Evolutionary conservation across 768 basidiomycete genomes (phyloP), one percentile per base, ranked within the genome.

Genomic region (Russula compacta): DNA sequence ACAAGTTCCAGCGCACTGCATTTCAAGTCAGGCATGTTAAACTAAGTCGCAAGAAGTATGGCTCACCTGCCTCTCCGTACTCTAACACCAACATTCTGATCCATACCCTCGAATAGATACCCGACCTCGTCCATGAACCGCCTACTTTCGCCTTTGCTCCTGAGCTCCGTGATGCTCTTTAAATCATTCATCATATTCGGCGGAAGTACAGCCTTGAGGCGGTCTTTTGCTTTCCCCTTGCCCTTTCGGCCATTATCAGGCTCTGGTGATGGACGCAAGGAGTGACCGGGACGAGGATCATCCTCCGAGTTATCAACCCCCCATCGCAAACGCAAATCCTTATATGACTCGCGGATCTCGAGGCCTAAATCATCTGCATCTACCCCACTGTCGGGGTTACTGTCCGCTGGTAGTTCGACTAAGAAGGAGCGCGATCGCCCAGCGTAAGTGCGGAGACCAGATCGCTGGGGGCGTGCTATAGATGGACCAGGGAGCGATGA

Each of bases 81-180:
- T 2, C 80, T 77, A 49, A 83, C 67, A 10, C 78, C 76, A 15
- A 77, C 79, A 15, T 75, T 75, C 10, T 71, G 66, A 32, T 83
- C 81, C 72, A 92, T 79, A 0, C 91, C 89, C 71, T 93, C 91
- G 63, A 92, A 87, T 5, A 92, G 72, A 72, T 92, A 93, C 0
- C 91, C 91, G 3, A 91, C 81, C 67, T 92, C 90, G 62, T 93
- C 91, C 46, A 91, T 71, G 68, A 92, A 92, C 15, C 88, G 76
- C 63, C 90, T 77, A 56, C 78, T 84, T 73, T 92, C 89, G 12
- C 91, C 91, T 70, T 88, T 89, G 68, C 81, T 87, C 58, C 89
- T 74, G 42, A 92, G 75, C 64, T 92, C 90, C 0, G 87, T 86
- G 47, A 92, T 88, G 61, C 87, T 89, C 72, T 86, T 87, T 52